Percentiles rank a stretch among this genome's conserved stretches.
phyloP scores from a whole-genome alignment of 352 stramenopile genomes.

The Phytophthora podocarpi region DNA sequence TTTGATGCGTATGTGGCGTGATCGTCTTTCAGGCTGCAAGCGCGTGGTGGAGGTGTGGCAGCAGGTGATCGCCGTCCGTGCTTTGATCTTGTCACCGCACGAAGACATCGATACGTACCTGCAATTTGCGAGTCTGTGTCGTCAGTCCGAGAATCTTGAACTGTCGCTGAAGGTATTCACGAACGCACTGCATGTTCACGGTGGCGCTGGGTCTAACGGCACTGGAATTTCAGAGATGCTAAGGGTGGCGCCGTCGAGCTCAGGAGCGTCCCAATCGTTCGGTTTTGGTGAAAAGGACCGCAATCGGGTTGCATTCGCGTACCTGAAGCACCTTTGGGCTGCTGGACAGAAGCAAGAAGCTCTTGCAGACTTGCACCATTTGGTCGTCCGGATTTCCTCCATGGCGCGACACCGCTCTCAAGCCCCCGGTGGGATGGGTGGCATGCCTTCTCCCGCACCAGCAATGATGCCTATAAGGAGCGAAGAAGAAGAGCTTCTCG shows the following conservation, averaged over 20 bases:
- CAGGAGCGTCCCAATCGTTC: slow-evolving; percentile 58
- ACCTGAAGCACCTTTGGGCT: slow-evolving; percentile 95
- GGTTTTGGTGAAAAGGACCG: slow-evolving; percentile 91
- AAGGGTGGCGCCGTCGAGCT: slow-evolving; percentile 62
- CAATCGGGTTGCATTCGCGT: slow-evolving; percentile 93
- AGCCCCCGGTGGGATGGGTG: slow-evolving; percentile 13
- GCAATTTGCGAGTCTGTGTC: slow-evolving; percentile 92
- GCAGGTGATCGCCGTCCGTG: slow-evolving; percentile 93
- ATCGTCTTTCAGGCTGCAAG: slow-evolving; percentile 87
- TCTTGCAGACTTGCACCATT: slow-evolving; percentile 78
- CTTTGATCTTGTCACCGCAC: slow-evolving; percentile 82
- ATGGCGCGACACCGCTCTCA: slow-evolving; percentile 34
- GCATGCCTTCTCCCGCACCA: slow-evolving; percentile 28
- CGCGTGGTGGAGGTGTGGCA: slow-evolving; percentile 94
- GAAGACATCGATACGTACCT: slow-evolving; percentile 93
- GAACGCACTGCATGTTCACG: slow-evolving; percentile 70
- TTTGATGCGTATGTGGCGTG: slow-evolving; percentile 88
- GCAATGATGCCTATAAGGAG: slow-evolving; percentile 33
- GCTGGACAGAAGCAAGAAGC: slow-evolving; percentile 90
- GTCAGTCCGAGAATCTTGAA: slow-evolving; percentile 85
- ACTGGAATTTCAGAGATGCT: slow-evolving; percentile 44
- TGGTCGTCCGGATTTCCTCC: slow-evolving; percentile 79
- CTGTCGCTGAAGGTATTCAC: slow-evolving; percentile 90
- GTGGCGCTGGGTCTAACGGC: slow-evolving; percentile 18
- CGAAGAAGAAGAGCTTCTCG: slow-evolving; percentile 78